Evolutionary conservation across 805 yeast species (phyloP).

Genomic region (Starmerella cellae): DNA sequence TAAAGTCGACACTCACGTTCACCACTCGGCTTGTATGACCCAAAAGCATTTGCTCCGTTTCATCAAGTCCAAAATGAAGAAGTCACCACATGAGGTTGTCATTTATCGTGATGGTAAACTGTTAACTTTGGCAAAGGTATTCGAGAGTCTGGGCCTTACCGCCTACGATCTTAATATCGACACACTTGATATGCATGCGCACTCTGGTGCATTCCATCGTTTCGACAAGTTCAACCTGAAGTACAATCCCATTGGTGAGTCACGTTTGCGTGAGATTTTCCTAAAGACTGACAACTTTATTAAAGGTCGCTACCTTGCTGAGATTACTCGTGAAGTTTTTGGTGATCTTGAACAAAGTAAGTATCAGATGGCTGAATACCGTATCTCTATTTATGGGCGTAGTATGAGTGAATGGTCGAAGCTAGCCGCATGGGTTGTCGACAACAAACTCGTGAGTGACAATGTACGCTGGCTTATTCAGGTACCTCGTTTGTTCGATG

Average conservation of each 20-base stretch:
- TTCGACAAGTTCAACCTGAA: conserved; percentile 95
- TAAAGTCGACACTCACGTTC: conserved; percentile 97
- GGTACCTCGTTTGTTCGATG: conserved; percentile 83
- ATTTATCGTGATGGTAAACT: conserved; percentile 86
- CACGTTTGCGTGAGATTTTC: conserved; percentile 90
- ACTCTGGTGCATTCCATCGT: conserved; percentile 92
- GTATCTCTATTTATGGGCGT: conserved; percentile 91
- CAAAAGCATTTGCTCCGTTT: conserved; percentile 91
- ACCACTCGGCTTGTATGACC: conserved; percentile 98
- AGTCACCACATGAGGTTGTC: conserved; percentile 74
- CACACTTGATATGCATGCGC: conserved; percentile 98
- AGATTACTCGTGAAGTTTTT: conserved; percentile 83
- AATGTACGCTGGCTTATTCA: conserved; percentile 96
- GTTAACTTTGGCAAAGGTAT: conserved; percentile 76
- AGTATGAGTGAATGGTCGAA: conserved; percentile 87
- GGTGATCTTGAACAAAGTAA: conserved; percentile 89
- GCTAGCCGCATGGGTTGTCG: conserved; percentile 87
- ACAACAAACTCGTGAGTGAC: conserved; percentile 78
- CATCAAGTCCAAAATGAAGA: conserved; percentile 86
- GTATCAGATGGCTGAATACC: conserved; percentile 93
- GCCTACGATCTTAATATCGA: conserved; percentile 94
- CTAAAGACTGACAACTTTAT: conserved; percentile 90
- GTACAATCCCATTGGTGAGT: conserved; percentile 96
- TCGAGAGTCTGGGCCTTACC: conserved; percentile 74
- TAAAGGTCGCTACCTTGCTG: conserved; percentile 80